Evolutionary conservation across 148 eudicot genomes (phyloP), one percentile per base, ranked within the genome.

Genomic region (Rhododendron mucronatum): DNA sequence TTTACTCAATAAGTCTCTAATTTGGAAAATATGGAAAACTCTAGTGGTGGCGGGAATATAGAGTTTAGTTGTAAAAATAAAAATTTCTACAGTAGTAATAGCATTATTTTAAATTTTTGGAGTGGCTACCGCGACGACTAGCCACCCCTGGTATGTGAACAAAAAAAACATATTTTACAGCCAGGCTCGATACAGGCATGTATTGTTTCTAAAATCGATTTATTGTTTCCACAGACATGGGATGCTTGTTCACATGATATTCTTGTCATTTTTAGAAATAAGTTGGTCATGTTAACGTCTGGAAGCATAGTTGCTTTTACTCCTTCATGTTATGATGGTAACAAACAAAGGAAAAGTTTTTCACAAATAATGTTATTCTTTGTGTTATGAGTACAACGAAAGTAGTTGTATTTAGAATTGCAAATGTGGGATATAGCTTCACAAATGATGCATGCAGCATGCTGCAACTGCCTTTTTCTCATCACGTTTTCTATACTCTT

Each of bases 241-340:
- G 10, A 59, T 59, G 65, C 65, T 59, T 2, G 5, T 5, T 20
- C 26, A 5, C 65, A 5, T 59, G 21, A 59, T 59, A 59, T 20
- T 59, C 65, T 21, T 59, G n/a, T 20, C 26, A 21, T 59, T 59
- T 5, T 59, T 59, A 59, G n/a, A 20, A 6, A 59, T 59, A 59
- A 59, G 65, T 59, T 59, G 65, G 65, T 59, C n/a, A 59, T 20
- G 21, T 59, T 59, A 57, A 18, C 63, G 16, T 57, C 7, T 57
- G 63, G 21, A 57, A 57, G 63, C 21, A 55, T 65, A 18, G 51
- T 2, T 92, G 86, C 93, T 57, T 57, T 57, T 57, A 57, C 23
- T 57, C 63, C 63, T 45, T 48, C 51, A 53, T 53, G 59, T 53
- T 53, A 53, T 53, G 20, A 53, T 53, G 59, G 59, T 53, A 53